Evolutionary conservation across 2,329 filamentous ascomycete species (phyloP), one percentile per base, ranked within the genome.

Genomic region (Alternaria incomplexa): DNA sequence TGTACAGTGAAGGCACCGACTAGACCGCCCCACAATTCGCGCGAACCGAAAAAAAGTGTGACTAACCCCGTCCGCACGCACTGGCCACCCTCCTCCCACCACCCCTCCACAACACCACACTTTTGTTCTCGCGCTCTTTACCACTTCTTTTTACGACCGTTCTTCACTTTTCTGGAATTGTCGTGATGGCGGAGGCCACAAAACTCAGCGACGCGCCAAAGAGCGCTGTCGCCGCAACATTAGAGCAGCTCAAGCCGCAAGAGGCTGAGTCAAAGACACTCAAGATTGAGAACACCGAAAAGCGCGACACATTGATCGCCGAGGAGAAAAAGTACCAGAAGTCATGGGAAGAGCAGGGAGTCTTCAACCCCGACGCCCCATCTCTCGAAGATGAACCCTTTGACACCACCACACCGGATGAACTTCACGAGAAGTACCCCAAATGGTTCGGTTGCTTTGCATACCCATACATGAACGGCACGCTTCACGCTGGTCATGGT

Each of bases 321-420:
- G 87, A 91, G 74, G 95, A 98, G 84, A 96, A 96, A 84, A 93
- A 93, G 79, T 97, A 97, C 82, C 95, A 98, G 83, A 84, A 90
- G 77, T 85, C 90, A 87, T 97, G 93, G 93, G 88, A 90, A 75
- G 85, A 92, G 62, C 85, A 88, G 71, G 86, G 87, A 67, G 84
- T 97, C 71, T 99, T 98, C 86, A 87, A 97, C 81, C 87, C 90
- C 73, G 85, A 98, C 81, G 93, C 96, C 23, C 96, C 96, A 32
- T 89, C 91, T 20, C 88, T 89, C 56, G 83, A 86, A 67, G 93
- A 97, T 71, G 87, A 93, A 67, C 91, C 93, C 63, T 88, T 91
- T 70, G 87, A 90, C 75, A 89, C 91, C 64, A 89, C 94, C 72
- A 85, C 90, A 54, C 85, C 92, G 62, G 88, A 88, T 67, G 90